Evolutionary conservation across 176 grass and related monocot genomes (phyloP), one percentile per base, ranked within the genome.

Genomic region (Phoenix roebelenii): DNA sequence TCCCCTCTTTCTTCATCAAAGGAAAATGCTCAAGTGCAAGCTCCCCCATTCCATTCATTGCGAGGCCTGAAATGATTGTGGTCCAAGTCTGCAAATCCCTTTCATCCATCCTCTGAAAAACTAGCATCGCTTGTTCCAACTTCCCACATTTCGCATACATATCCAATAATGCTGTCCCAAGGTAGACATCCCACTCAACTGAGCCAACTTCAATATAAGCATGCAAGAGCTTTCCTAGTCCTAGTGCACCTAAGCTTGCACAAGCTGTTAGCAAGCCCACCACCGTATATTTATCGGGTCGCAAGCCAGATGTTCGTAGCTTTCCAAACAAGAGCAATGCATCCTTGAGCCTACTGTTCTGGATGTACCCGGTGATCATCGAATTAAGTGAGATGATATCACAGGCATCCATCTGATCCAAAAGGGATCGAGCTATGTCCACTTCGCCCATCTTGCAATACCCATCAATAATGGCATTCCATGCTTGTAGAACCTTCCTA

Each of bases 81-180:
- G 58, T 83, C 85, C 89, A 85, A 61, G 85, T 77, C 58, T 26
- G 69, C 20, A 77, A 50, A 66, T 95, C 89, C 67, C 44, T 79
- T 24, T 73, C 50, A 7, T 18, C 39, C 79, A 83, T 89, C 30
- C 52, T 65, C 17, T 49, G 50, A 61, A 89, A 89, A 58, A 73
- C 67, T 73, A 55, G 3, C 28, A 54, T 76, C 30, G 82, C 82
- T 53, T 85, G 78, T 32, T 76, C 59, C 23, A 76, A 71, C 68
- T 79, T 82, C 59, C 86, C 82, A 65, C 86, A 89, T 75, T 89
- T 89, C 71, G 84, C 75, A 58, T 85, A 82, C 86, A 89, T 89
- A 67, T 89, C 81, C 74, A 89, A 5, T n/a, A 89, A 69, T 79
- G 82, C 63, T 28, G 86, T 85, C 14, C 67, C 82, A 22, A 89